Base-by-base conservation (phyloP, 23 red algal genomes). In the Chondrus crispus region DNA sequence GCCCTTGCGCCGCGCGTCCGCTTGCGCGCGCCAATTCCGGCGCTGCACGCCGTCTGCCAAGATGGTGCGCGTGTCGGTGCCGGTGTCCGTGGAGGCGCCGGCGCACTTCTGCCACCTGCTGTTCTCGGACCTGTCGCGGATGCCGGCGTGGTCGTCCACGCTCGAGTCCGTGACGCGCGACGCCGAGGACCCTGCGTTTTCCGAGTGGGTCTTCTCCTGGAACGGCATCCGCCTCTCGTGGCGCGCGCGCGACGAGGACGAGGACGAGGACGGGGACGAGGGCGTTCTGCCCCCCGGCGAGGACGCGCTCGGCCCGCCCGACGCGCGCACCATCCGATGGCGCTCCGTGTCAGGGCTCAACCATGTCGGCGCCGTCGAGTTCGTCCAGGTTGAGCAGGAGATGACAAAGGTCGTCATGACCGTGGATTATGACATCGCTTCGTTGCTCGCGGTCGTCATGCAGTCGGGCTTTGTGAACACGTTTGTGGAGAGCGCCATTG, bases 81-180 rank as follows among this genome's bases (percentile, higher is more conserved):
- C 92, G 29, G 44, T 94, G 44, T 81, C 68, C 33, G 88, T 94
- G 39, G 82, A 87, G 22, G 92, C 92, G 18, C 81, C 92, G 13
- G 47, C 42, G 22, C 18, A 16, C 72, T 63, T 74, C 28, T 85
- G 82, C 48, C 71, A 77, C 62, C 35, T 52, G 5, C 84, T 88
- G 7, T 94, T 94, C 35, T 63, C 82, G 24, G 92, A 94, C 73
- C 73, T 94, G 33, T 94, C 92, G 13, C 63, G 41, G 18, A 94
- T 94, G 92, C 55, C 92, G n/a, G 69, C 68, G 42, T 94, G 92
- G 92, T 94, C 92, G 18, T 44, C 82, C 29, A 64, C 82, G 10
- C 84, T 94, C 12, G 57, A 87, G 35, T 85, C 92, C 73, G 92
- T 94, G 58, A 43, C 48, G 35, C 72, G 92, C 1, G 92, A 94